Percentiles rank a stretch among this genome's conserved stretches.
Evolutionary conservation across 306 rosid genomes (phyloP).

Genomic region (Cicer pinnatifidum): DNA sequence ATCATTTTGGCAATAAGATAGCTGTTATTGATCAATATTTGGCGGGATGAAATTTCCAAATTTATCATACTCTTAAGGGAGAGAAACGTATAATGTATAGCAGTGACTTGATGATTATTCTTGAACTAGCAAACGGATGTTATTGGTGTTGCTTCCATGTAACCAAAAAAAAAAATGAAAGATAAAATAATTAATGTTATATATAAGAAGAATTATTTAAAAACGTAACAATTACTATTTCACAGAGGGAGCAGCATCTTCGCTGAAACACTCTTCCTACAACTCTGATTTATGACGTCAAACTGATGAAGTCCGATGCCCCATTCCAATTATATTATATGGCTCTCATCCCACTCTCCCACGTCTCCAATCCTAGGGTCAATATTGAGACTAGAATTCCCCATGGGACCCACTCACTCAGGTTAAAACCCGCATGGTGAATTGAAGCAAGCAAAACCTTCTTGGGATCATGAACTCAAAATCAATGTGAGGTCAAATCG

Average conservation of each 20-base stretch:
- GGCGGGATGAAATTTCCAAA: too few relatives aligned
- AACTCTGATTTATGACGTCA: slow-evolving; percentile 45
- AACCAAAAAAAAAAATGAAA: too few relatives aligned
- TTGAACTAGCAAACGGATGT: too few relatives aligned
- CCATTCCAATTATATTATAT: slow-evolving; percentile 50
- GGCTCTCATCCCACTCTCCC: slow-evolving; percentile 39
- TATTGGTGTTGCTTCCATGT: too few relatives aligned
- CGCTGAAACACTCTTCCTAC: slow-evolving; percentile 36
- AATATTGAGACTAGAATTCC: not conserved
- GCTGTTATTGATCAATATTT: too few relatives aligned
- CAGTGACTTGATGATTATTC: too few relatives aligned
- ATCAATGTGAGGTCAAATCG: slow-evolving; percentile 26
- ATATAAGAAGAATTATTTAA: too few relatives aligned
- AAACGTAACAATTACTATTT: too few relatives aligned
- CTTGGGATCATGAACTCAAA: slow-evolving; percentile 38
- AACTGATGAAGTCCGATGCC: not conserved
- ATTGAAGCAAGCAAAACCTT: not conserved
- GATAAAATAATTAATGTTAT: too few relatives aligned
- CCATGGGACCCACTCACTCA: slow-evolving; percentile 38
- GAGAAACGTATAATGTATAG: too few relatives aligned
- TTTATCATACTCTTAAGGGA: too few relatives aligned
- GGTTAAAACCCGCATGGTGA: slow-evolving; percentile 36
- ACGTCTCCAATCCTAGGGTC: slow-evolving; percentile 14
- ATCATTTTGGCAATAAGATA: too few relatives aligned
- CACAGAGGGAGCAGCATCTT: not conserved